phyloP scores from a whole-genome alignment of 495 filamentous ascomycete genomes.

The Thermochaetoides thermophila region DNA sequence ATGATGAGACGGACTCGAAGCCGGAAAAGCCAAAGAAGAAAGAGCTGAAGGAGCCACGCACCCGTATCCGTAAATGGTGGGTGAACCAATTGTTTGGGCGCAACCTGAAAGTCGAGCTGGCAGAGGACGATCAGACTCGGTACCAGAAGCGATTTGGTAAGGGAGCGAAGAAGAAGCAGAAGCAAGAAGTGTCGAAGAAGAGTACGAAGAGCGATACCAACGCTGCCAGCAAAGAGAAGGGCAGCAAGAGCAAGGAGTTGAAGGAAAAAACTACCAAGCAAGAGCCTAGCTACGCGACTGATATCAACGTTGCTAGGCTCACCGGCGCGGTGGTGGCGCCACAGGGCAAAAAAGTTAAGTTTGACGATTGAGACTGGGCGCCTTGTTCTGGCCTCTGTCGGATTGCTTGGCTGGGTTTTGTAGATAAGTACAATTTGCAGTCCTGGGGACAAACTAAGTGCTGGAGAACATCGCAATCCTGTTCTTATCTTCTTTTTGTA shows the following conservation, averaged over 20 bases:
- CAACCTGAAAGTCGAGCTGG: conserved; percentile 74
- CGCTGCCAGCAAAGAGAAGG: conserved; percentile 2
- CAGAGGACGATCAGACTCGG: conserved; percentile 70
- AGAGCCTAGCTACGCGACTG: conserved; percentile 19
- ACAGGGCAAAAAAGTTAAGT: conserved; percentile 73
- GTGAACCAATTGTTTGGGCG: conserved; percentile 68
- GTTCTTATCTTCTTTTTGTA: no score
- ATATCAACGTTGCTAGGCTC: conserved; percentile 32
- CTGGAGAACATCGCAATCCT: no score
- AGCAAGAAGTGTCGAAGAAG: not conserved
- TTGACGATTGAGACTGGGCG: no score
- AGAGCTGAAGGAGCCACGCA: conserved; percentile 27
- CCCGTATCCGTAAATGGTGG: conserved; percentile 57
- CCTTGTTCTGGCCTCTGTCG: no score
- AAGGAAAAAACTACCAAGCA: conserved; percentile 20
- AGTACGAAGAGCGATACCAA: conserved; percentile 4
- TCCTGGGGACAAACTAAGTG: no score
- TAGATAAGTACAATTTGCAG: no score
- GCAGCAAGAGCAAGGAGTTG: conserved; percentile 3
- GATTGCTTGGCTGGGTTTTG: no score
- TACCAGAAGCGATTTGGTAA: conserved; percentile 92
- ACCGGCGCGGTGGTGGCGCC: conserved; percentile 66
- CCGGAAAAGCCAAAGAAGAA: conserved; percentile 8
- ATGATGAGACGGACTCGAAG: conserved; percentile 1
- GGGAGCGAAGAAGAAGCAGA: conserved; percentile 23